A percentile compares a stretch with the other conserved stretches of the same genome.
phyloP scores from a whole-genome alignment of 768 basidiomycete species.

The Leccinum imitatum region DNA sequence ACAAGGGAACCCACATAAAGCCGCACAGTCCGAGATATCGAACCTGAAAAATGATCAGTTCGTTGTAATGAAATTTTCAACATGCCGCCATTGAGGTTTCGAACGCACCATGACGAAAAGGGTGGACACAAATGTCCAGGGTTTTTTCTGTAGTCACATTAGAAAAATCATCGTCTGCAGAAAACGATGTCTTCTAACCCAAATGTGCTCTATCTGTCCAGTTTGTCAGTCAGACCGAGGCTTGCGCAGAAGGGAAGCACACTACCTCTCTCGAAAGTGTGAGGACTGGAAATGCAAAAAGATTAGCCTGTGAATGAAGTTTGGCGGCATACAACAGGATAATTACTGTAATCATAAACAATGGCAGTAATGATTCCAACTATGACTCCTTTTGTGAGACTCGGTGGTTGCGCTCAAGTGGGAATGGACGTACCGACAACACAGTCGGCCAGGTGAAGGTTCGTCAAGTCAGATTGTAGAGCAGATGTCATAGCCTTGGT shows the following conservation, averaged over 20 bases:
- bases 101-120: not conserved
- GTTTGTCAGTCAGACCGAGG: not conserved
- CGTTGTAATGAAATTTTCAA: too few species aligned
- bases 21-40: too few species aligned
- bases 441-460: not conserved
- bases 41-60: too few species aligned
- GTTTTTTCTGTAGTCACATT: too few species aligned
- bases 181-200: not conserved
- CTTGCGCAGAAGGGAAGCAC: not conserved
- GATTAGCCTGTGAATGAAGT: too few species aligned
- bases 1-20: too few species aligned
- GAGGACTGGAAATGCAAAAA: not conserved
- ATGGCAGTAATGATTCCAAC: not conserved
- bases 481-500: not conserved
- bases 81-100: too few species aligned
- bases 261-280: not conserved
- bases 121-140: not conserved
- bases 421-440: not conserved
- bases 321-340: too few species aligned
- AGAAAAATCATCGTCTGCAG: not conserved
- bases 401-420: not conserved
- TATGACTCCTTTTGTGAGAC: not conserved
- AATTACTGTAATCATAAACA: not conserved
- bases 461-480: not conserved
- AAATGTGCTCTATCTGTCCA: not conserved